Conservation (phyloP, 331 rosid genomes). For the Malus hybrid region DNA sequence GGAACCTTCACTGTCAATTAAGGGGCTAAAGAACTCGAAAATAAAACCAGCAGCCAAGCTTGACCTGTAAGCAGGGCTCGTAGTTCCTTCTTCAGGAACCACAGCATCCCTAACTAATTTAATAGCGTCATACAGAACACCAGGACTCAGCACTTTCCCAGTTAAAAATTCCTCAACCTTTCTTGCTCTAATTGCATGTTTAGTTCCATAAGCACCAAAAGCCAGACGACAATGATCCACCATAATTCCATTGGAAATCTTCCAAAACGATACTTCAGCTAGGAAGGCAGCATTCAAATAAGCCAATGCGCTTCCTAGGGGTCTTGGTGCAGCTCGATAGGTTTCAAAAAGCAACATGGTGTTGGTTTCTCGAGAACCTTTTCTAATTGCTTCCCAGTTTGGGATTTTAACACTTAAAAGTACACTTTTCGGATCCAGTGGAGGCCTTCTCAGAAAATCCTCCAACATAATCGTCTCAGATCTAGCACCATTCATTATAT, state of each 20-base stretch:
- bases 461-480: no score
- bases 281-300: slow-evolving; percentile 76
- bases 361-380: slow-evolving; percentile 21
- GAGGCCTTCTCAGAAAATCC: slow-evolving; percentile 63
- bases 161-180: slow-evolving; percentile 48
- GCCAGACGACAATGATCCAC: slow-evolving; percentile 54
- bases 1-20: slow-evolving; percentile 24
- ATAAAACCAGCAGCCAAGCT: slow-evolving; percentile 76
- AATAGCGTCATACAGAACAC: slow-evolving; percentile 50
- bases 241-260: slow-evolving; percentile 31
- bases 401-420: slow-evolving; percentile 69
- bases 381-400: slow-evolving; percentile 26
- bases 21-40: slow-evolving; percentile 60
- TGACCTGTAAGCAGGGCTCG: slow-evolving; percentile 45
- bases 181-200: slow-evolving; percentile 72
- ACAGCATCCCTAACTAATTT: slow-evolving; percentile 37
- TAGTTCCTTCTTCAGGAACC: slow-evolving; percentile 48
- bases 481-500: no score
- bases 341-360: slow-evolving; percentile 49
- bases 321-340: slow-evolving; percentile 47
- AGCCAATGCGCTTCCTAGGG: slow-evolving; percentile 74
- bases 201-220: slow-evolving; percentile 63
- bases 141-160: slow-evolving; percentile 47
- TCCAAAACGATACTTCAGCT: slow-evolving; percentile 42
- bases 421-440: slow-evolving; percentile 40